Conservation (phyloP, 2,329 filamentous ascomycete species). For the Aspergillus viridinutans region DNA sequence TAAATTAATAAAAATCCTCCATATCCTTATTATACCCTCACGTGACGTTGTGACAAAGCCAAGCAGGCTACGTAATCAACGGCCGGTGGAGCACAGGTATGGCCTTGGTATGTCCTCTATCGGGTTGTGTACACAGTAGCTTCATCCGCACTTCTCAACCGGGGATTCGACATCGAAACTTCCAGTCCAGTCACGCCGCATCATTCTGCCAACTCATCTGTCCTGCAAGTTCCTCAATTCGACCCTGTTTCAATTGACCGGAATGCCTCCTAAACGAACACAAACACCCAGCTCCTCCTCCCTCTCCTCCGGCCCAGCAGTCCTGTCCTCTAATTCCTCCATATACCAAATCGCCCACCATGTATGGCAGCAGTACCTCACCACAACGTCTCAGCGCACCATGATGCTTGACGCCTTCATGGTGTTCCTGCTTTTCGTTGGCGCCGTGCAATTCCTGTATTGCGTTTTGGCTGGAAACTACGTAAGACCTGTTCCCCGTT, state of each 20-base stretch:
- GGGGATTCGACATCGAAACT: background rate
- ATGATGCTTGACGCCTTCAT: constrained; percentile 92
- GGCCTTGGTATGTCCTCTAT: background rate
- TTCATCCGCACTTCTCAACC: constrained; percentile 1
- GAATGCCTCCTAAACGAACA: constrained; percentile 23
- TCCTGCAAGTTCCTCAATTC: background rate
- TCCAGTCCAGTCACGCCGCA: background rate
- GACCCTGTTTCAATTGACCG: background rate
- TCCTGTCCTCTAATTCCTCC: constrained; percentile 38
- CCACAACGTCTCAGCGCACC: constrained; percentile 80
- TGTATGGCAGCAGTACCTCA: constrained; percentile 73
- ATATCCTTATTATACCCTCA: background rate
- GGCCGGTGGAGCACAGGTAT: background rate
- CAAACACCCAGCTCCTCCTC: constrained; percentile 16
- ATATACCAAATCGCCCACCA: constrained; percentile 59
- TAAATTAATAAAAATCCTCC: no score
- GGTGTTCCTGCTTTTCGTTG: constrained; percentile 78
- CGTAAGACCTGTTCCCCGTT: constrained; percentile 54
- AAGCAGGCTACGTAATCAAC: background rate
- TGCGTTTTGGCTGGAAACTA: constrained; percentile 91
- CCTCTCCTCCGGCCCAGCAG: constrained; percentile 32
- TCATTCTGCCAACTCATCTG: background rate
- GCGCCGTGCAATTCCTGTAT: constrained; percentile 88
- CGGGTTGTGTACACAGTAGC: constrained; percentile 11
- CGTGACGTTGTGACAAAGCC: background rate